Evolutionary conservation across 2,329 filamentous ascomycete species (phyloP), one percentile per base, ranked within the genome.

Genomic region (Bipolaris zeicola): DNA sequence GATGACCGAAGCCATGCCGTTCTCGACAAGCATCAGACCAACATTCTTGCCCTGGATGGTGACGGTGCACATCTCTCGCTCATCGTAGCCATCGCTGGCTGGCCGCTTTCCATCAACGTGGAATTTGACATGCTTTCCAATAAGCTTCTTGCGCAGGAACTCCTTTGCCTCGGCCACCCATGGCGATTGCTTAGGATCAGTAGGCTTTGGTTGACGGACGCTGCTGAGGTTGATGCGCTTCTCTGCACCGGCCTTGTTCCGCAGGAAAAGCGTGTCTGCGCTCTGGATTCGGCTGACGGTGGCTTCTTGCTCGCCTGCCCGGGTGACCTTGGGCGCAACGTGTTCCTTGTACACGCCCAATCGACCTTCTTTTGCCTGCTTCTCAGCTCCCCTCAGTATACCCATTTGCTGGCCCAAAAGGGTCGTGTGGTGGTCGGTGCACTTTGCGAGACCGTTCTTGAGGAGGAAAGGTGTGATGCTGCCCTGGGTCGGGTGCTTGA

Each of bases 161-260:
- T 99, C 95, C 81, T 99, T 99, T 31, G 95, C 94, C 73, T 97
- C 94, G 11, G 95, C 90, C 65, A 87, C 85, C 81, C 94, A 99
- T 0, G 92, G 92, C 38, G 91, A 85, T 77, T 98, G 94, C 55
- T 91, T 89, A 18, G 91, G 85, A 75, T 98, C 94, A 45, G 87
- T 89, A 3, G 90, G 85, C 72, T 96, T 93, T n/a, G 95, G 95
- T 55, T 95, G 94, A 60, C 95, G 89, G 57, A 98, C 86, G 74
- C 94, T 98, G 82, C 92, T 96, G 57, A 99, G 82, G 76, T 89
- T 96, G 75, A 98, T 88, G 69, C 92, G 88, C 83, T 92, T 96
- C 80, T 99, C 95, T 4, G 80, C 82, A 6, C 93, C 93, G 43
- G 87, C 81, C 83, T 96, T 96, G 77, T 88, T 92, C 61, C 92